phyloP scores from a whole-genome alignment of 2,329 filamentous ascomycete genomes.

The Colletotrichum noveboracense region DNA sequence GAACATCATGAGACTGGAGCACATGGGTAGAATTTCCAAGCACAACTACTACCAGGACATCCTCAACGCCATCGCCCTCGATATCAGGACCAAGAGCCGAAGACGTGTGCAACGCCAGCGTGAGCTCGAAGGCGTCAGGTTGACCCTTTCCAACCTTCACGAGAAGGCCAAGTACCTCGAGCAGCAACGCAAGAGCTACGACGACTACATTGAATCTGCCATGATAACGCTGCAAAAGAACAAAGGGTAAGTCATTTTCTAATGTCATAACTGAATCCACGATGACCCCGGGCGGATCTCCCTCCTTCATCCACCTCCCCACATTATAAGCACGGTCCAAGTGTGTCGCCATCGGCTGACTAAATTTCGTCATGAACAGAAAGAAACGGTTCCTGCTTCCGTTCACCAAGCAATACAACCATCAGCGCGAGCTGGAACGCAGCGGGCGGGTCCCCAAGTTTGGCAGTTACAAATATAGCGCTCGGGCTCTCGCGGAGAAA shows the following conservation, averaged over 20 bases:
- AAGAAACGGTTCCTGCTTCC: slow-evolving; percentile 94
- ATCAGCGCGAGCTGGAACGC: slow-evolving; percentile 93
- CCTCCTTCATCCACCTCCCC: background rate
- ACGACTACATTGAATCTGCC: slow-evolving; percentile 98
- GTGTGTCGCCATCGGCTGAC: slow-evolving; percentile 25
- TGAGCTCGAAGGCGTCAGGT: slow-evolving; percentile 83
- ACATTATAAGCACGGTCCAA: slow-evolving; percentile 20
- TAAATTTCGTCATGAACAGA: slow-evolving; percentile 41
- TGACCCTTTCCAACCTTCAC: slow-evolving; percentile 77
- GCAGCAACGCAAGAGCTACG: slow-evolving; percentile 95
- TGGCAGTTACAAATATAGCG: slow-evolving; percentile 96
- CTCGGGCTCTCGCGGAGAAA: slow-evolving; percentile 86
- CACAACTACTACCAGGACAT: slow-evolving; percentile 96
- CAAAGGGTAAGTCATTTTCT: slow-evolving; percentile 69
- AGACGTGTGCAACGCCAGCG: slow-evolving; percentile 89
- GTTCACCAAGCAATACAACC: slow-evolving; percentile 98
- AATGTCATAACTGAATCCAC: background rate
- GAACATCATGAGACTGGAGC: slow-evolving; percentile 90
- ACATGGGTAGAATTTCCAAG: slow-evolving; percentile 84
- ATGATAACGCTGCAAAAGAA: slow-evolving; percentile 98
- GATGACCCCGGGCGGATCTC: background rate
- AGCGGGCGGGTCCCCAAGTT: slow-evolving; percentile 92
- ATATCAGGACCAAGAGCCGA: slow-evolving; percentile 96
- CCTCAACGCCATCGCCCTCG: slow-evolving; percentile 94
- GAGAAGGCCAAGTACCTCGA: slow-evolving; percentile 93